Evolutionary conservation across 768 basidiomycete genomes (phyloP).

Genomic region (Tephrocybe sp.): DNA sequence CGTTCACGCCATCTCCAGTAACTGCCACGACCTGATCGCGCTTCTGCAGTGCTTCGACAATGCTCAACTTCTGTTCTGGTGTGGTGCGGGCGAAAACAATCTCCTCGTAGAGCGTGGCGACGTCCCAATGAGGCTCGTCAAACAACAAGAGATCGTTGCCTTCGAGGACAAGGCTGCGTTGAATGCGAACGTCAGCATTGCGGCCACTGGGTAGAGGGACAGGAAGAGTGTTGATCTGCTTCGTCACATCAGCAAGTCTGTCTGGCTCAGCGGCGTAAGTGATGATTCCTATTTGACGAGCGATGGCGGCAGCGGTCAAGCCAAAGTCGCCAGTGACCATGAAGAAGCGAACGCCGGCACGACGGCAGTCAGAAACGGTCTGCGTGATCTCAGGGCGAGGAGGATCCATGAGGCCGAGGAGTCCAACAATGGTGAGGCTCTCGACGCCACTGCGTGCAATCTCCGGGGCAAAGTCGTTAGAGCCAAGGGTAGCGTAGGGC

Average conservation of each 20-base stretch:
- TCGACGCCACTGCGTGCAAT: slow-evolving; percentile 36
- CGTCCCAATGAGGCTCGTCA: slow-evolving; percentile 35
- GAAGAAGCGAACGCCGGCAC: slow-evolving; percentile 52
- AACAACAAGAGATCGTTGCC: slow-evolving; percentile 42
- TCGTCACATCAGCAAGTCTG: slow-evolving; percentile 1
- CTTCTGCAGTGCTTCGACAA: slow-evolving; percentile 51
- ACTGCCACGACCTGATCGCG: slow-evolving; percentile 51
- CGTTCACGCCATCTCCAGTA: slow-evolving; percentile 58
- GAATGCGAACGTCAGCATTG: slow-evolving; percentile 31
- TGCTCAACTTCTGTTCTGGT: slow-evolving; percentile 56
- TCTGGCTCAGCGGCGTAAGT: slow-evolving; percentile 28
- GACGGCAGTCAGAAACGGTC: slow-evolving; percentile 44
- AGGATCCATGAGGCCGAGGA: slow-evolving; percentile 56
- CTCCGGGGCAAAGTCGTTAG: slow-evolving; percentile 26
- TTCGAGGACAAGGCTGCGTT: slow-evolving; percentile 37
- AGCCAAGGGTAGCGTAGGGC: slow-evolving; percentile 20
- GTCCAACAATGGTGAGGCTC: slow-evolving; percentile 46
- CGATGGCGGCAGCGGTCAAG: slow-evolving; percentile 51
- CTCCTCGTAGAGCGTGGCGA: slow-evolving; percentile 35
- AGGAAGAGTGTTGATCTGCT: neutral
- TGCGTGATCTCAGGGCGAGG: slow-evolving; percentile 46
- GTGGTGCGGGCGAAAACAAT: slow-evolving; percentile 56
- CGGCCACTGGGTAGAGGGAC: neutral
- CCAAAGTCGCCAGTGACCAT: slow-evolving; percentile 61
- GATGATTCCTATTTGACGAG: slow-evolving; percentile 41